A percentile compares a stretch with the other conserved stretches of the same genome.
These are phyloP conservation scores for Lepidium aucheri DNA, from an alignment of 345 rosid genomes.

Conservation along the genomic window DNA sequence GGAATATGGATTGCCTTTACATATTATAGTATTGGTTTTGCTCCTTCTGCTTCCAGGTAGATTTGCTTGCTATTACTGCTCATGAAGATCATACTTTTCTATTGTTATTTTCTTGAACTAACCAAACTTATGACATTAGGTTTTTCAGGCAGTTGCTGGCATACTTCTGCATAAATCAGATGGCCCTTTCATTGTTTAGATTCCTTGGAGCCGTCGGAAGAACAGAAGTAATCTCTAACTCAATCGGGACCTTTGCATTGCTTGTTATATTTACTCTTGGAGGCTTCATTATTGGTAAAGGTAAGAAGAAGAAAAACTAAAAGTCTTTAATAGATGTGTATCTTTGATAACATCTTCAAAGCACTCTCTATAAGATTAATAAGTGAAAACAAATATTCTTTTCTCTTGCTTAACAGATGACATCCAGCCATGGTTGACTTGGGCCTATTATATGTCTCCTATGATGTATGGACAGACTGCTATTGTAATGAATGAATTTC, in stretches of 20 bases:
- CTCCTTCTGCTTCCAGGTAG: constrained; percentile 53
- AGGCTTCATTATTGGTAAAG: constrained; percentile 71
- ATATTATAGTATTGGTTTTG: constrained; percentile 59
- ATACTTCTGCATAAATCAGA: constrained; percentile 65
- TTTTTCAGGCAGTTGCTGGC: constrained; percentile 70
- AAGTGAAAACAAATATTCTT: not conserved
- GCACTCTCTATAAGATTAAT: not conserved
- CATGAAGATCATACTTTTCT: not conserved
- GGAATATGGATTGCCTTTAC: constrained; percentile 51
- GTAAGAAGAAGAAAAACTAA: constrained; percentile 27
- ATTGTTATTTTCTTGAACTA: not conserved
- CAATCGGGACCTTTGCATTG: constrained; percentile 61
- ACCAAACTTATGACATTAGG: constrained; percentile 29
- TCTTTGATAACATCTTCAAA: not conserved
- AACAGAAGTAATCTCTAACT: constrained; percentile 59
- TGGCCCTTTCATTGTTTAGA: constrained; percentile 78
- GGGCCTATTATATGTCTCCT: constrained; percentile 81
- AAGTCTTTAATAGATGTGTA: not conserved
- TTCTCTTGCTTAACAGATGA: constrained; percentile 42
- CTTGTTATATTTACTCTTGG: constrained; percentile 67
- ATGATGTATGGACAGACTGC: constrained; percentile 98
- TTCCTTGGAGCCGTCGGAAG: constrained; percentile 86
- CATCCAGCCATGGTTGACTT: constrained; percentile 56
- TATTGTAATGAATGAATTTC: constrained; percentile 75
- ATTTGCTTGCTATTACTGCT: not conserved